These are phyloP conservation scores for Yarrowia hollandica DNA, from an alignment of 805 yeast species.

Conservation along the genomic window DNA sequence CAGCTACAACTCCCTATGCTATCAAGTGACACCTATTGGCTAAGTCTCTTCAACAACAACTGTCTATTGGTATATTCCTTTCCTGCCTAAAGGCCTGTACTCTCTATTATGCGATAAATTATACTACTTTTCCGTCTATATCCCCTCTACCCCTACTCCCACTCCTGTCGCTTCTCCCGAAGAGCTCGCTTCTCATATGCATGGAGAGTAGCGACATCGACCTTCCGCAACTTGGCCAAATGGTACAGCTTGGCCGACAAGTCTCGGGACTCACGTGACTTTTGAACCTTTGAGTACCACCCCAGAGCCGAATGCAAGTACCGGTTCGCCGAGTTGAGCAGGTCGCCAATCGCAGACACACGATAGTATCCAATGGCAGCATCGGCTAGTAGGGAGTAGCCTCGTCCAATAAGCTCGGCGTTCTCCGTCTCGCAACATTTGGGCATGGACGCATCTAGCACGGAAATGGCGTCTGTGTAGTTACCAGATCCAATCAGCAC, in stretches of 20 bases:
- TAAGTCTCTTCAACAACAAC: too few relatives aligned
- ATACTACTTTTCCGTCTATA: too few relatives aligned
- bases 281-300: conserved; percentile 14
- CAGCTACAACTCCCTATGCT: too few relatives aligned
- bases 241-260: conserved; percentile 15
- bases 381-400: conserved; percentile 42
- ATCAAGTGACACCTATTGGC: too few relatives aligned
- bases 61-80: too few relatives aligned
- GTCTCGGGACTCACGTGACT: conserved; percentile 1
- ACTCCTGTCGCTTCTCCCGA: background rate
- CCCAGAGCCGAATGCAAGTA: conserved; percentile 18
- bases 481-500: conserved; percentile 48
- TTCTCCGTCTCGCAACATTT: conserved; percentile 46
- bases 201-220: background rate
- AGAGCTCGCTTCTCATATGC: conserved; percentile 17
- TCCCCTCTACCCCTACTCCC: too few relatives aligned
- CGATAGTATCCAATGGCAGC: conserved; percentile 19
- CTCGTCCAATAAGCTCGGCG: conserved; percentile 45
- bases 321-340: background rate
- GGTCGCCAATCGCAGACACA: background rate
- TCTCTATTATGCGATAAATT: too few relatives aligned
- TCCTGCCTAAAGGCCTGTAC: too few relatives aligned
- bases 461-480: conserved; percentile 46
- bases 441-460: conserved; percentile 50
- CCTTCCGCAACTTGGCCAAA: conserved; percentile 3